Evolutionary conservation across 2,329 filamentous ascomycete species (phyloP).

Genomic region (Gaeumannomyces tritici): DNA sequence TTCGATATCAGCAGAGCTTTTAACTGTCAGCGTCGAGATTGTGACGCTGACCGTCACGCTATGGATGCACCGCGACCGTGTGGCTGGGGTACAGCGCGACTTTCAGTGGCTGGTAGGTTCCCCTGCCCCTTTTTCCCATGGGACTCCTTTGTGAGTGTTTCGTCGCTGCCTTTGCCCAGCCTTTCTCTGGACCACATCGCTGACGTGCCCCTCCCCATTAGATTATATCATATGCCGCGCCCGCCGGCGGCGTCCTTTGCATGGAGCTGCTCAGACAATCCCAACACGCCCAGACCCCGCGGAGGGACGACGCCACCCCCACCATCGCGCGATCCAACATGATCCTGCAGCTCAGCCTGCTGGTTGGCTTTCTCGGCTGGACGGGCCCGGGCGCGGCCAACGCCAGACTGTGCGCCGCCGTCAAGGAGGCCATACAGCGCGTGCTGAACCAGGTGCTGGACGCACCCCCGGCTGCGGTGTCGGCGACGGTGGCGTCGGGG

Average conservation of each 20-base stretch:
- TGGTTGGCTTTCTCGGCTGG: constrained; percentile 43
- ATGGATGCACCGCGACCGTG: constrained; percentile 39
- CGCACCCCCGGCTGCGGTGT: background rate
- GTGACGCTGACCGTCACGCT: constrained; percentile 33
- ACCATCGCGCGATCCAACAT: constrained; percentile 34
- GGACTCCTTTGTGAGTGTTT: background rate
- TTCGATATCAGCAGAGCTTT: constrained; percentile 23
- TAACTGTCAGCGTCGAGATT: constrained; percentile 36
- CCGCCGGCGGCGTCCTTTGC: constrained; percentile 38
- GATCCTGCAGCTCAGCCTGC: constrained; percentile 40
- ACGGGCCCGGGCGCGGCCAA: constrained; percentile 37
- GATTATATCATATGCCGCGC: constrained; percentile 40
- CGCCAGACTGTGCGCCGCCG: constrained; percentile 33
- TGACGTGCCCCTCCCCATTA: constrained; percentile 8
- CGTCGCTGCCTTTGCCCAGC: no score
- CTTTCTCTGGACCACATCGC: background rate
- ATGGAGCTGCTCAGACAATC: constrained; percentile 37
- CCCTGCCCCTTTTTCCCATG: background rate
- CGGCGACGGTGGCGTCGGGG: constrained; percentile 10
- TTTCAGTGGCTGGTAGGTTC: constrained; percentile 38
- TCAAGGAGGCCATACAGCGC: constrained; percentile 36
- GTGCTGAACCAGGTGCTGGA: constrained; percentile 41
- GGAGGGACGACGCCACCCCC: constrained; percentile 1
- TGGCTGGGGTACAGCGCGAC: constrained; percentile 28
- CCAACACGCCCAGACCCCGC: constrained; percentile 10